These are phyloP conservation scores for Trametes elegans DNA, from an alignment of 768 basidiomycete genomes.

Conservation along the genomic window DNA sequence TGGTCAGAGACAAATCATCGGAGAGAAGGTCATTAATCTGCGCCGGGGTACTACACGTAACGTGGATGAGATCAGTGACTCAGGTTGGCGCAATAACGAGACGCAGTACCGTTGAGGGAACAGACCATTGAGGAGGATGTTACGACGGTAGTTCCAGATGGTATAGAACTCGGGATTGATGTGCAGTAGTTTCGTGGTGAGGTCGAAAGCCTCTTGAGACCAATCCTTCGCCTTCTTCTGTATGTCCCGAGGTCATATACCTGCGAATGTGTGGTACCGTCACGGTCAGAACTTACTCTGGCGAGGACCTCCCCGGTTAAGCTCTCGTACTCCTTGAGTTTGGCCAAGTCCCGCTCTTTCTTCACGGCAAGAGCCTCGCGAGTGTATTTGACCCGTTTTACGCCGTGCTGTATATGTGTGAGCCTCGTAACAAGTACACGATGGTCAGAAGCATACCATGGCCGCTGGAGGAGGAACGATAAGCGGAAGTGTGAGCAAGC, in stretches of 20 bases:
- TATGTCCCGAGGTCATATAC: background rate
- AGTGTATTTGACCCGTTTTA: constrained; percentile 61
- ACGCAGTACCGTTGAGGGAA: constrained; percentile 60
- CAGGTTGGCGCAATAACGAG: background rate
- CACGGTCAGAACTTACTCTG: constrained; percentile 42
- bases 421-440: background rate
- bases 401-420: constrained; percentile 53
- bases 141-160: constrained; percentile 90
- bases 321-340: constrained; percentile 73
- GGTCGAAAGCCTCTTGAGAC: constrained; percentile 69
- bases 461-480: background rate
- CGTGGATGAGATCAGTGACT: background rate
- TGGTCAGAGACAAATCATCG: constrained; percentile 79
- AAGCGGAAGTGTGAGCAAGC: constrained; percentile 3
- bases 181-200: constrained; percentile 74
- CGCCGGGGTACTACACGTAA: constrained; percentile 47
- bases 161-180: constrained; percentile 96
- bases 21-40: constrained; percentile 63
- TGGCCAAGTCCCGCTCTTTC: constrained; percentile 67
- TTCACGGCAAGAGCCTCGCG: constrained; percentile 62
- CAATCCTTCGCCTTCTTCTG: constrained; percentile 73
- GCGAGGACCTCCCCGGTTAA: constrained; percentile 62
- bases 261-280: constrained; percentile 7
- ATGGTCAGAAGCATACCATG: constrained; percentile 8
- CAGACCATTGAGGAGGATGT: constrained; percentile 69